Base-by-base conservation (phyloP, 2,329 filamentous ascomycete species). In the Xylaria arbuscula region DNA sequence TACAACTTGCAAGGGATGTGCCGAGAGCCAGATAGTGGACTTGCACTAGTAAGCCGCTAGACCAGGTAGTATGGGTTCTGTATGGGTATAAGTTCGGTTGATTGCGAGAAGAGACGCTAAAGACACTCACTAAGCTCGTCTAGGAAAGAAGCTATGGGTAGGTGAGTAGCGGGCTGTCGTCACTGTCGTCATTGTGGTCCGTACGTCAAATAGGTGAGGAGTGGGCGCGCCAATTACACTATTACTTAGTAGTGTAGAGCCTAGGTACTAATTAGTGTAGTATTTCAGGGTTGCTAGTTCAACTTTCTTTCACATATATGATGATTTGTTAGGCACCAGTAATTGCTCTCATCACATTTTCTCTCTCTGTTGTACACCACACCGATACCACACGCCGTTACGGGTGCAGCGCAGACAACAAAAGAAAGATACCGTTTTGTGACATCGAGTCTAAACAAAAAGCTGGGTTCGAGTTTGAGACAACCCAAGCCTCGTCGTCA, bases 141-240 rank as follows among this genome's bases (percentile, higher is more conserved):
- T 55, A 40, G 61, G 61, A 36, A 56, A 63, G 40, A 15, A 64
- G 54, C 55, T 65, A 65, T 57, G 38, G 48, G 48, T 53, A 40
- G 53, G 19, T 17, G 6, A 10, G 9, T 7, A 22, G 28, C 8
- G 36, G 48, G 22, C 55, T 40, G 42, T 65, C 47, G 36, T 45
- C 42, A 55, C 36, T 66, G 64, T 66, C 64, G 64, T 66, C 64
- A 66, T 66, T 32, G 32, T 17, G 57, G 47, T 40, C 64, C 57
- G 19, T 38, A 51, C 55, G 38, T 19, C 10, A 38, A 36, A 19
- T 28, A 28, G 28, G 28, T 28, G 34, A 32, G 28, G 32, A 54
- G 51, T 54, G 51, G 51, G n/a, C 40, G 17, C 40, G 3, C 40
- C 40, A 53, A 53, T 22, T 53, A 53, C 28, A 47, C 17, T 47